Base-by-base conservation (phyloP, 257 asterid genomes). In the Leptodermis oblonga region DNA sequence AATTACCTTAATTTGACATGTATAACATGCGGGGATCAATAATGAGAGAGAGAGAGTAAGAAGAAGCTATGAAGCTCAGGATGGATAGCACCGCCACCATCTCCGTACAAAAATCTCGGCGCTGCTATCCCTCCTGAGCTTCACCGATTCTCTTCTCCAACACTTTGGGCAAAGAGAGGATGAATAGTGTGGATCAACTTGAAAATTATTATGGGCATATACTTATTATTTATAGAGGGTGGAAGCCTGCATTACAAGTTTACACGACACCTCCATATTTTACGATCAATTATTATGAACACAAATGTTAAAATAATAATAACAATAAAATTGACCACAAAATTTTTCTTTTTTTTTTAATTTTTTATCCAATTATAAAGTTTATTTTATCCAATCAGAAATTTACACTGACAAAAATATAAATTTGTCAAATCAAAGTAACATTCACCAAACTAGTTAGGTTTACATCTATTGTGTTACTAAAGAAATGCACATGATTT, bases 121-220 rank as follows among this genome's bases (percentile, higher is more conserved):
- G 43, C 7, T 39, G 88, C 88, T 87, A 87, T 87, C 90, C 90
- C 88, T 87, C 90, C 88, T 83, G 90, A 87, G 93, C 88, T 87
- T 87, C 52, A 82, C 73, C 75, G 88, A 63, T 79, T 78, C 69
- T 74, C 81, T 1, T 48, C 18, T 45, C 9, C 43, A 39, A 39
- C 9, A 10, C 22, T 48, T 5, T 17, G 7, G 43, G 20, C 20
- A 48, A 48, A 5, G 54, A 48, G 54, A 48, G 5, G 4, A 7
- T 15, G 20, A 23, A 48, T 48, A 0, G 54, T 48, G 54, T 5
- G 7, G 4, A 48, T 48, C 22, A 48, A 23, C 20, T 48, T n/a
- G n/a, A n/a, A n/a, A n/a, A n/a, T n/a, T n/a, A n/a, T n/a, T n/a
- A n/a, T n/a, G n/a, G n/a, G n/a, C n/a, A n/a, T n/a, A n/a, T n/a